Evolutionary conservation across 352 stramenopile species (phyloP).

Genomic region (Thalassiosira gravida): DNA sequence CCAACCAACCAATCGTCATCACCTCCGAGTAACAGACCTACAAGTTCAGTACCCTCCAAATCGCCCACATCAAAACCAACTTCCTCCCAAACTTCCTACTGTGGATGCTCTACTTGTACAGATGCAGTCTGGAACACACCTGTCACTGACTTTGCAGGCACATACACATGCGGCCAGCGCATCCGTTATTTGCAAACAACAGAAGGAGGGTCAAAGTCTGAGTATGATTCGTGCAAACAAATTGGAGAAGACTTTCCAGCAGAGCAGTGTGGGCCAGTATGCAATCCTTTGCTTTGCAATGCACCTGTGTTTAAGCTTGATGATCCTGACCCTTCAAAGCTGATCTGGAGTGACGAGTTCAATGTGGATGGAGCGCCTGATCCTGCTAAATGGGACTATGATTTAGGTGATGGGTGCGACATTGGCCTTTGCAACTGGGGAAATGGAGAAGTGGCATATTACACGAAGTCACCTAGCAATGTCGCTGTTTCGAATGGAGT

Average conservation of each 20-base stretch:
- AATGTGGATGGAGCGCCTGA: conserved; percentile 46
- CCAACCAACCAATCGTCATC: conserved; percentile 4
- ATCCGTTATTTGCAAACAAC: conserved; percentile 21
- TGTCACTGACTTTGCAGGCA: conserved; percentile 10
- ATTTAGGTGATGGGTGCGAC: conserved; percentile 45
- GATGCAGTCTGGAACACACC: conserved; percentile 23
- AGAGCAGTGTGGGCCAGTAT: conserved; percentile 20
- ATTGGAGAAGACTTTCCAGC: conserved; percentile 25
- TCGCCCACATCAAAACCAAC: neutral
- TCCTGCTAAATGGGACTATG: conserved; percentile 49
- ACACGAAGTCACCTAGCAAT: conserved; percentile 27
- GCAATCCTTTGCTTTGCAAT: conserved; percentile 18
- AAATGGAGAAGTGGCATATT: conserved; percentile 61
- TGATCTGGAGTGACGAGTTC: conserved; percentile 75
- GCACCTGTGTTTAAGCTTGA: neutral
- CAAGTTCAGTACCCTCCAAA: neutral
- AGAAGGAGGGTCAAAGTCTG: conserved; percentile 16
- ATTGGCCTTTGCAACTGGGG: conserved; percentile 52
- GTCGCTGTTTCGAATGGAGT: conserved; percentile 34
- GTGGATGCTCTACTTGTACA: conserved; percentile 12
- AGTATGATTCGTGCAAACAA: conserved; percentile 30
- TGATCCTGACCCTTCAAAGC: conserved; percentile 22
- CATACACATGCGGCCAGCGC: conserved; percentile 23
- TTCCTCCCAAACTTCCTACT: conserved; percentile 1
- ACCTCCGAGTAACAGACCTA: neutral